Evolutionary conservation across 2,329 filamentous ascomycete genomes (phyloP), one percentile per base, ranked within the genome.

Genomic region (Chaetomiaceae sp.): DNA sequence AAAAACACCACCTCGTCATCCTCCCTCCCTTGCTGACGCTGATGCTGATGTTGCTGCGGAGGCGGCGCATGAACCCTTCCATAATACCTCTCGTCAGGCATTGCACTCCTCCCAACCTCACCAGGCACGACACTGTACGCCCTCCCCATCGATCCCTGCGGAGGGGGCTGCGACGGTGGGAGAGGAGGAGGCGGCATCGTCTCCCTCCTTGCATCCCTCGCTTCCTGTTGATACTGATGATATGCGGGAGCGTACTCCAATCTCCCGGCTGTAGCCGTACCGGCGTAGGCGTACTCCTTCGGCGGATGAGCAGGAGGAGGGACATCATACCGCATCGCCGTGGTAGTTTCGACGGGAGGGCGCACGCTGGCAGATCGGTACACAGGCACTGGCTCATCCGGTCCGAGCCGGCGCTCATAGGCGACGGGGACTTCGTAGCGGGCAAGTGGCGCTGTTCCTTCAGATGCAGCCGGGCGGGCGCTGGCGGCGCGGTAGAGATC

Each of bases 221-320:
- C 25, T 20, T 40, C 46, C 25, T 48, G 25, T 12, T 39, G 46
- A 14, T 36, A 22, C 1, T 48, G 25, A 20, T 31, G 19, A n/a
- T n/a, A 6, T 6, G 5, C 27, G 11, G 72, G 66, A 22, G 71
- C 67, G 64, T 82, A 83, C 49, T 82, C 79, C 6, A 34, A 25
- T 45, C 46, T 39, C 25, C 51, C n/a, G n/a, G n/a, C n/a, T n/a
- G n/a, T 37, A 19, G 64, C 83, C 87, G 23, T 70, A 74, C 66
- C 19, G 74, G 20, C 69, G 53, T 71, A 66, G 15, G 62, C 58
- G 52, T 69, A 71, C 29, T 69, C 68, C 46, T 63, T 52, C 27
- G 9, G 27, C 4, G 27, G 8, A 4, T 7, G 8, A 12, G 27
- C 8, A 31, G 27, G 4, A 9, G 27, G 27, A 5, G 62, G 60